Evolutionary conservation across 345 rosid species (phyloP).

Genomic region (Sonneratia alba): DNA sequence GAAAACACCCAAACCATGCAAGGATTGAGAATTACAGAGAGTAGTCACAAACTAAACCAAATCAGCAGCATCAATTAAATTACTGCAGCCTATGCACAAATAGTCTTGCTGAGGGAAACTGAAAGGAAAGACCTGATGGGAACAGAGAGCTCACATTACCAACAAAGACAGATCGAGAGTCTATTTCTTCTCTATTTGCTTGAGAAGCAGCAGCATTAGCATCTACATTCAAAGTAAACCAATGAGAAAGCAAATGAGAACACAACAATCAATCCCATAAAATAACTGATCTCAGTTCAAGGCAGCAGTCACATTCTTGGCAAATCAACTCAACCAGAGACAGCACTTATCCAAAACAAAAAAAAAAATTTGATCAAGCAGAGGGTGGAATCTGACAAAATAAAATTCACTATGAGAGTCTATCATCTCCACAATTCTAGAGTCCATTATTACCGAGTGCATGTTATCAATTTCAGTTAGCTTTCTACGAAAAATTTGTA

Average conservation of each 20-base stretch:
- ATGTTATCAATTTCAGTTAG: neutral
- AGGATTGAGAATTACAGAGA: neutral
- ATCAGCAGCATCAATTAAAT: neutral
- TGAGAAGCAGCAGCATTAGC: slow-evolving; percentile 27
- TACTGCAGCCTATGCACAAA: neutral
- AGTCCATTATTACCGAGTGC: neutral
- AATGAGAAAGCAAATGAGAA: slow-evolving; percentile 9
- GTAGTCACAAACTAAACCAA: neutral
- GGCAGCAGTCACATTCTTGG: neutral
- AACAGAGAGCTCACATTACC: slow-evolving; percentile 59
- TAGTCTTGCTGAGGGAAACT: neutral
- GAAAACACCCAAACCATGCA: neutral
- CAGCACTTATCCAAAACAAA: neutral
- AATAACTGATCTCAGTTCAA: neutral
- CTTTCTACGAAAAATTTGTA: neutral
- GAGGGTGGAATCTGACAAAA: neutral
- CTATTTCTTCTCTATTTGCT: slow-evolving; percentile 51
- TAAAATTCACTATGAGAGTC: neutral
- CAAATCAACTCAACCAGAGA: neutral
- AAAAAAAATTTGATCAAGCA: too few relatives aligned
- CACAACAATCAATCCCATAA: neutral
- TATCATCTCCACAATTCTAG: neutral
- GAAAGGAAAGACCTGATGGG: slow-evolving; percentile 10
- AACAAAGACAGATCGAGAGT: slow-evolving; percentile 62
- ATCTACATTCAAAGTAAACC: slow-evolving; percentile 33